Conservation (phyloP, 805 yeast species). For the Barnettozyma vustinii region DNA sequence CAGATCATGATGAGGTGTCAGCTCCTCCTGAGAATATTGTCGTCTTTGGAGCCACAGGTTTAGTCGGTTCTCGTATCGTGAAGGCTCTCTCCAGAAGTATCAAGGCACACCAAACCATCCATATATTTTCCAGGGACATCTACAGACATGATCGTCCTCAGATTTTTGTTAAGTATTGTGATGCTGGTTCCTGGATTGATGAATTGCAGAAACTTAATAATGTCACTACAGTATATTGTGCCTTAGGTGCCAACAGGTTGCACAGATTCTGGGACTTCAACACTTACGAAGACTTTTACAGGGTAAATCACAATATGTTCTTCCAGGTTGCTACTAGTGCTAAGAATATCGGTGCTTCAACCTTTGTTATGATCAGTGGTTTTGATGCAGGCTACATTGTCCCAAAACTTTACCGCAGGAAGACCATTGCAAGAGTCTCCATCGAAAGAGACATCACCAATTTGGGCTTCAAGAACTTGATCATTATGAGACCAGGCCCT, state of each 20-base stretch:
- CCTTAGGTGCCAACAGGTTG: constrained; percentile 12
- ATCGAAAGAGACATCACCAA: constrained; percentile 9
- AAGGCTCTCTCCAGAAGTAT: constrained; percentile 10
- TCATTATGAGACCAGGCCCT: constrained; percentile 14
- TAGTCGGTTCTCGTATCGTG: constrained; percentile 12
- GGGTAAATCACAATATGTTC: constrained; percentile 12
- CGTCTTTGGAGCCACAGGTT: constrained; percentile 16
- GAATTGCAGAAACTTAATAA: constrained; percentile 12
- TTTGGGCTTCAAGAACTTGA: constrained; percentile 7
- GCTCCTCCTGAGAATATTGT: constrained; percentile 6
- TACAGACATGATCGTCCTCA: constrained; percentile 9
- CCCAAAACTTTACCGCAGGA: constrained; percentile 8
- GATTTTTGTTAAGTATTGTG: constrained; percentile 8
- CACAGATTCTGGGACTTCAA: constrained; percentile 4
- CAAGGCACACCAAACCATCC: constrained; percentile 4
- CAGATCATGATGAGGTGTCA: not conserved
- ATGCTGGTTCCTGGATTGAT: constrained; percentile 11
- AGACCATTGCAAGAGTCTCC: constrained; percentile 9
- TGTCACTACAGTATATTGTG: constrained; percentile 12
- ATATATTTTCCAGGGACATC: constrained; percentile 9
- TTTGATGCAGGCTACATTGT: constrained; percentile 4
- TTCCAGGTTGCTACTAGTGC: constrained; percentile 14
- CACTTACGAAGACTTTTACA: constrained; percentile 5
- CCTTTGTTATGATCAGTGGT: constrained; percentile 11
- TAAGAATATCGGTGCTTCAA: constrained; percentile 8